Conservation (phyloP, 2,329 filamentous ascomycete genomes). For the Paracamarosporium sp. region DNA sequence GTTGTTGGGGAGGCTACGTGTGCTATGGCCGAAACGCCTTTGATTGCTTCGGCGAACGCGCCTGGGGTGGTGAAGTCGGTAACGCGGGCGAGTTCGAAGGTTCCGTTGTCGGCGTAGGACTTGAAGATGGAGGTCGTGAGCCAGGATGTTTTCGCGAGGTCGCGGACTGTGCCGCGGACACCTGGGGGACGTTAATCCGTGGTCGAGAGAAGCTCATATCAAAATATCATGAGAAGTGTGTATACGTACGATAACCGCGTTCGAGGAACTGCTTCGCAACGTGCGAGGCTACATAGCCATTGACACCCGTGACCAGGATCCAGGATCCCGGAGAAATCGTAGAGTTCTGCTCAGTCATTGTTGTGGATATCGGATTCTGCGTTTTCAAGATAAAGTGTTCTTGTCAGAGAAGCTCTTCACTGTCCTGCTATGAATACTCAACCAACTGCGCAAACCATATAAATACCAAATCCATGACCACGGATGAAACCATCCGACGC, state of each 20-base stretch:
- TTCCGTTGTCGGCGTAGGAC: not conserved
- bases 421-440: too few species aligned
- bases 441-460: too few species aligned
- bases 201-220: not conserved
- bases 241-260: not conserved
- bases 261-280: not conserved
- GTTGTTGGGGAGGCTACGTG: slow-evolving; percentile 51
- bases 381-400: too few species aligned
- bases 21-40: slow-evolving; percentile 48
- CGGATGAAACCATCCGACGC: too few species aligned
- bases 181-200: not conserved
- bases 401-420: too few species aligned
- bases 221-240: not conserved
- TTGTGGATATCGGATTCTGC: too few species aligned
- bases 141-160: not conserved
- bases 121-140: not conserved
- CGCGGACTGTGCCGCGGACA: not conserved
- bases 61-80: not conserved
- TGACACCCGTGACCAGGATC: not conserved
- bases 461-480: too few species aligned
- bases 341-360: not conserved
- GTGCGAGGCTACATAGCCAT: not conserved
- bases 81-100: not conserved
- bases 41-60: slow-evolving; percentile 42
- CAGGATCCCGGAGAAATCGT: not conserved